Evolutionary conservation across 208 protist genomes (phyloP).

Genomic region (Acanthamoeba quina): DNA sequence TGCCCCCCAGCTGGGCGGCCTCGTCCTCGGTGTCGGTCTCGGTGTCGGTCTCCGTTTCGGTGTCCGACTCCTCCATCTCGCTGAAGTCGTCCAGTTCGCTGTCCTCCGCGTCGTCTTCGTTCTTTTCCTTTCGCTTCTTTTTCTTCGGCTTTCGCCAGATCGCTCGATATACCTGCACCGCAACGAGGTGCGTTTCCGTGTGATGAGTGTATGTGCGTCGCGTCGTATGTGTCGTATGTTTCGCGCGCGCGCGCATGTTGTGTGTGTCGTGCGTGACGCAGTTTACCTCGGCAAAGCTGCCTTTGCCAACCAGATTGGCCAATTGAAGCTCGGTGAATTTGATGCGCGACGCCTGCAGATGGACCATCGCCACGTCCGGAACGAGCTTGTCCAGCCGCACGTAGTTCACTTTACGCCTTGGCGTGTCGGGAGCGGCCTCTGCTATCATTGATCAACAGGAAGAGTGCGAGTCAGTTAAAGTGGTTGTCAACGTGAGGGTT

Average conservation of each 20-base stretch:
- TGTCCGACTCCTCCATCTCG: background rate
- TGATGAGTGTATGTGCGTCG: too few relatives aligned
- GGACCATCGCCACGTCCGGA: slow-evolving; percentile 37
- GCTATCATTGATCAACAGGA: background rate
- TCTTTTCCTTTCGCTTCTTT: background rate
- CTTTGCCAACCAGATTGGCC: slow-evolving; percentile 21
- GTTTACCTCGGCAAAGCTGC: slow-evolving; percentile 18
- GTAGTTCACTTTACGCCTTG: background rate
- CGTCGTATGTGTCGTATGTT: background rate
- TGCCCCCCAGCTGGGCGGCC: background rate
- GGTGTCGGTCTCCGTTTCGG: background rate
- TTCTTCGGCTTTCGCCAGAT: slow-evolving; percentile 13
- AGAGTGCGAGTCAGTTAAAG: background rate
- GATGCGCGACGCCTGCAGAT: slow-evolving; percentile 20
- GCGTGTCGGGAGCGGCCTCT: background rate
- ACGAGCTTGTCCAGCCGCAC: slow-evolving; percentile 42
- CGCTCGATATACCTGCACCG: background rate
- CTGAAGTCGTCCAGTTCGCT: background rate
- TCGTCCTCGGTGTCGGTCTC: slow-evolving; percentile 31
- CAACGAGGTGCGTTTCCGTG: background rate
- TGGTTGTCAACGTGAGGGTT: background rate
- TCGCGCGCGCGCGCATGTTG: background rate
- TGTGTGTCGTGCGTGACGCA: background rate
- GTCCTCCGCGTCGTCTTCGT: background rate
- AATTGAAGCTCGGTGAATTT: slow-evolving; percentile 27